Evolutionary conservation across 495 filamentous ascomycete species (phyloP), one percentile per base, ranked within the genome.

Genomic region (Pyrenula massariospora): DNA sequence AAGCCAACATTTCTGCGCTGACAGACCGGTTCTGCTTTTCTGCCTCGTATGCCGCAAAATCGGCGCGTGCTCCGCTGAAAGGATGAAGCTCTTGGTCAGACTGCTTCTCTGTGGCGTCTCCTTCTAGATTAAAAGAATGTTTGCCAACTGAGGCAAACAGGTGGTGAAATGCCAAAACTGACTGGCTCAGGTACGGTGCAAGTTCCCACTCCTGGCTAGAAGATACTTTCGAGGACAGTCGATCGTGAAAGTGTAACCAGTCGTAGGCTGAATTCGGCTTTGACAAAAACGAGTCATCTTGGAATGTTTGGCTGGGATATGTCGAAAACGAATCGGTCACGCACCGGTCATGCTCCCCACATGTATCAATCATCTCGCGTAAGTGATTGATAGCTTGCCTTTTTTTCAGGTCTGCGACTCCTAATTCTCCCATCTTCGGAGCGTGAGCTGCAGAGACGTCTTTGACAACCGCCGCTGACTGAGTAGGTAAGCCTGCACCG

Each of bases 211-310:
- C 91, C 66, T 96, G 90, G 52, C 75, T 79, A 10, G 78, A 69
- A 63, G 84, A 88, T 1, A 96, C 73, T 55, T 83, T 81, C 1
- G 83, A 80, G 5, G 87, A 91, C 57, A 94, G 80, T 1, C 76
- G 72, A 60, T 96, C 93, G 65, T 96, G 88, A 68, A 98, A 97
- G 68, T 91, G 78, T 56, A 98, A 80, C 93, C 93, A 97, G 52
- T 96, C 90, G 65, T 91, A 93, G 0, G 90, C 92, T 1, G 77
- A 67, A 61, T 84, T 83, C 0, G 93, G 93, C 63, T 98, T 98
- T 10, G 86, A 85, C 25, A 98, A 80, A 65, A 87, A 84, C 0
- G 83, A 88, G 66, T 97, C 93, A 66, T 98, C 93, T 71, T 96
- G 91, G 68, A 86, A 97, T 24, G 89, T 80, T 54, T 89, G 87